Conservation (phyloP, 208 protist genomes). For the Porcisia hertigi region DNA sequence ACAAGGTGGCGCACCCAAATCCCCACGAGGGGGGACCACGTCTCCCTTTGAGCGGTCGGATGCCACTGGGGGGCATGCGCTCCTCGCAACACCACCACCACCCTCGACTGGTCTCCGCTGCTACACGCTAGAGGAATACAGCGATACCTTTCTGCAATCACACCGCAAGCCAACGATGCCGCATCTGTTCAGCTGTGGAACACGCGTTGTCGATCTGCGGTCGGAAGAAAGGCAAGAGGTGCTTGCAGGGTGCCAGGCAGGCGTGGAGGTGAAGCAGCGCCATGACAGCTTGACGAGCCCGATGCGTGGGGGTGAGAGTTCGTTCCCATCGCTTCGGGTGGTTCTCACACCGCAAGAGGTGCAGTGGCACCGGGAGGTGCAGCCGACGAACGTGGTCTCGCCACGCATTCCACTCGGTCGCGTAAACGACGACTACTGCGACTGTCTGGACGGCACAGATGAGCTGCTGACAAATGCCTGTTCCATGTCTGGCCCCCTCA, state of each 20-base stretch:
- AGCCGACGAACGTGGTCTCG: constrained; percentile 44
- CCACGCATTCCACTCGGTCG: constrained; percentile 52
- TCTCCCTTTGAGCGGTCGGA: neutral
- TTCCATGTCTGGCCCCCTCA: constrained; percentile 63
- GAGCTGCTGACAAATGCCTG: constrained; percentile 78
- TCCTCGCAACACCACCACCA: neutral
- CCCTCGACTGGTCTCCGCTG: constrained; percentile 22
- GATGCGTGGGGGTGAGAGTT: neutral
- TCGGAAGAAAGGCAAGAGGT: constrained; percentile 39
- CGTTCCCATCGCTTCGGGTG: constrained; percentile 45
- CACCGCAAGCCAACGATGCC: constrained; percentile 4
- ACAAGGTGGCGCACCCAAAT: neutral
- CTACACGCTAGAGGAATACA: constrained; percentile 78
- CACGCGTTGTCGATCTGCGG: constrained; percentile 57
- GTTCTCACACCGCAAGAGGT: constrained; percentile 57
- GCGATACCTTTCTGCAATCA: constrained; percentile 41
- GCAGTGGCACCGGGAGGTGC: constrained; percentile 35
- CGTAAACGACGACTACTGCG: constrained; percentile 88
- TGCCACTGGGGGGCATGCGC: neutral
- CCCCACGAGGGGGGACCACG: neutral
- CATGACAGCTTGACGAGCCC: too few relatives aligned
- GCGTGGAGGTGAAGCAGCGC: constrained; percentile 11
- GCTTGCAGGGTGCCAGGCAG: constrained; percentile 37
- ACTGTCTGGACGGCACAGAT: constrained; percentile 80
- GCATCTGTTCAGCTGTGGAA: constrained; percentile 70